These are phyloP conservation scores for Starmera quercuum DNA, from an alignment of 805 yeast species.

Conservation along the genomic window DNA sequence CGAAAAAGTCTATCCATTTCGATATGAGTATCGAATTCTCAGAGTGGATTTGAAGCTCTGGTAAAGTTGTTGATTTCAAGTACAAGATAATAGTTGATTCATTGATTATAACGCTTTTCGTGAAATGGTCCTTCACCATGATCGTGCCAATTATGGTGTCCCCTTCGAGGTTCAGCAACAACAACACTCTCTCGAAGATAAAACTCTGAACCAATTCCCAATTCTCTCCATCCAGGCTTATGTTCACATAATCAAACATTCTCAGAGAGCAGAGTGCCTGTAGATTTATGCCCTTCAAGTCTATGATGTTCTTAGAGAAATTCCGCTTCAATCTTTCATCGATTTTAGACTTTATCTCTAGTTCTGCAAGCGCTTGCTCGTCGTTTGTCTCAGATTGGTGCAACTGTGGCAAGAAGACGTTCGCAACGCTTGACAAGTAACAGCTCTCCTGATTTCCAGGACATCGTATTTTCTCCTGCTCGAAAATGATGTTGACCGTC, in stretches of 20 bases:
- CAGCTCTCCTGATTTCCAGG: conserved; percentile 4
- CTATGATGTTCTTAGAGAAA: conserved; percentile 3
- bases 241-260: conserved; percentile 34
- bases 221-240: conserved; percentile 33
- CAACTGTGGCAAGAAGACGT: conserved; percentile 1
- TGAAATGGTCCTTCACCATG: conserved; percentile 27
- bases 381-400: conserved; percentile 11
- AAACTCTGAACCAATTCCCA: conserved; percentile 33
- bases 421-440: conserved; percentile 9
- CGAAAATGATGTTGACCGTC: conserved; percentile 14
- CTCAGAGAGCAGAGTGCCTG: conserved; percentile 19
- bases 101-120: conserved; percentile 20
- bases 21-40: conserved; percentile 23
- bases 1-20: conserved; percentile 33
- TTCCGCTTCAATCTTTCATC: conserved; percentile 6
- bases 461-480: conserved; percentile 14
- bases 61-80: conserved; percentile 32
- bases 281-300: conserved; percentile 9
- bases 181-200: conserved; percentile 24
- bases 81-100: conserved; percentile 24
- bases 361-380: conserved; percentile 2
- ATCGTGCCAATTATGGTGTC: conserved; percentile 33
- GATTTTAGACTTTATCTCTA: conserved; percentile 7
- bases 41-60: conserved; percentile 33
- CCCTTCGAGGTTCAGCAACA: conserved; percentile 19